Conservation (phyloP, 1,284 basidiomycete species). For the Entoloma clypeatum region DNA sequence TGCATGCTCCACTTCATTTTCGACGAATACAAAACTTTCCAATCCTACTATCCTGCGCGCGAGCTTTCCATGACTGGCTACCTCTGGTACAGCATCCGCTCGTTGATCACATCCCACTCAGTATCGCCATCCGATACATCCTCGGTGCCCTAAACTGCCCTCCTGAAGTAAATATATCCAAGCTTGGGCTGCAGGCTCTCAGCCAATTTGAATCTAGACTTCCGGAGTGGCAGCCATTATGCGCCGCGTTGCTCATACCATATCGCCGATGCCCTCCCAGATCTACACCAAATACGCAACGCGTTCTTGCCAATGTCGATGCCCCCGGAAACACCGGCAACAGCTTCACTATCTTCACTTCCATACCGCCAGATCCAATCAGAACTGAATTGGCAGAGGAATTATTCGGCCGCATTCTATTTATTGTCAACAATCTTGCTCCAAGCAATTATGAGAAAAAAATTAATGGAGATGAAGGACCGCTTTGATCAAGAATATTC, state of each 20-base stretch:
- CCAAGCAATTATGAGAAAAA: constrained; percentile 90
- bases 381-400: constrained; percentile 75
- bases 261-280: constrained; percentile 83
- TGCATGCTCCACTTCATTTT: constrained; percentile 99
- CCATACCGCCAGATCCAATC: constrained; percentile 66
- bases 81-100: constrained; percentile 92
- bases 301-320: constrained; percentile 58
- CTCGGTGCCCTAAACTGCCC: constrained; percentile 90
- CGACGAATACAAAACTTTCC: constrained; percentile 99
- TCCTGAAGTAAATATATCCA: constrained; percentile 91
- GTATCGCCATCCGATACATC: constrained; percentile 96
- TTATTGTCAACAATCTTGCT: constrained; percentile 98
- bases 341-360: constrained; percentile 57
- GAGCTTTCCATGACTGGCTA: constrained; percentile 96
- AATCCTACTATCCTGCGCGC: constrained; percentile 90
- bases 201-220: constrained; percentile 85
- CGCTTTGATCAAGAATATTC: constrained; percentile 81
- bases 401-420: constrained; percentile 90
- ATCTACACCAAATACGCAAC: constrained; percentile 74
- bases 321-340: constrained; percentile 39
- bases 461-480: constrained; percentile 79
- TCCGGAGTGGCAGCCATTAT: constrained; percentile 92
- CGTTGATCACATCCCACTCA: constrained; percentile 93
- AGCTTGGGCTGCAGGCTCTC: constrained; percentile 92
- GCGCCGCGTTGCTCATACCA: constrained; percentile 83